These are phyloP conservation scores for Capniomyces stellatus DNA, from an alignment of 371 early-diverging fungal species.

Conservation along the genomic window DNA sequence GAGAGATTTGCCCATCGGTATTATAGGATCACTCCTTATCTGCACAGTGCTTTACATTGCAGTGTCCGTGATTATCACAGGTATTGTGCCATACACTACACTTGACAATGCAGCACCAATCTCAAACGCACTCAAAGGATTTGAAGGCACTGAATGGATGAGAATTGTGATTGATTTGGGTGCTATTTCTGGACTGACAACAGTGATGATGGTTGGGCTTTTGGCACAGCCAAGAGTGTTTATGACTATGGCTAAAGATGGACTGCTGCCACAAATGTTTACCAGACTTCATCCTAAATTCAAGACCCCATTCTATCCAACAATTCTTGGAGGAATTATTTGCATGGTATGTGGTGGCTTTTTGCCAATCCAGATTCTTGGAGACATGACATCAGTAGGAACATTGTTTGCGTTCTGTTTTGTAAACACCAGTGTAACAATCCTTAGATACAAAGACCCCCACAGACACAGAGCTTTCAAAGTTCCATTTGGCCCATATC, in stretches of 20 bases:
- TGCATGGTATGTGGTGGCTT: conserved; percentile 1
- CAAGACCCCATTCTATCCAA: conserved; percentile 3
- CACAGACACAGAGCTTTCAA: neutral
- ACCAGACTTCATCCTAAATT: conserved; percentile 12
- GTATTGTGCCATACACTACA: conserved; percentile 34
- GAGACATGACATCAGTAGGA: conserved; percentile 6
- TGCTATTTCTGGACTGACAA: conserved; percentile 37
- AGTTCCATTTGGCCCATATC: conserved; percentile 3
- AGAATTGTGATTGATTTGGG: conserved; percentile 27
- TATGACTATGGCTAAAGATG: conserved; percentile 61
- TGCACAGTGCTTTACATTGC: conserved; percentile 53
- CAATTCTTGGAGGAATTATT: neutral
- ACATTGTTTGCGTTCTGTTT: conserved; percentile 4
- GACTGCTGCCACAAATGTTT: conserved; percentile 47
- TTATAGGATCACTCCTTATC: conserved; percentile 44
- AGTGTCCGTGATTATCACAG: conserved; percentile 42
- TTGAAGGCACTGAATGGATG: conserved; percentile 3
- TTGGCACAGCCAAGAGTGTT: conserved; percentile 69
- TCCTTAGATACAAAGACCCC: conserved; percentile 3
- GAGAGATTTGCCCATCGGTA: conserved; percentile 69
- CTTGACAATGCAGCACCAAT: conserved; percentile 34
- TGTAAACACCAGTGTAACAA: neutral
- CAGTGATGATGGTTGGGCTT: conserved; percentile 47
- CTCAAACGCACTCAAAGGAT: conserved; percentile 24
- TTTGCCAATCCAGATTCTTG: conserved; percentile 4